Percentiles rank a stretch among this genome's conserved stretches.
These are phyloP conservation scores for Kandelia obovata DNA, from an alignment of 345 rosid species.

Conservation along the genomic window DNA sequence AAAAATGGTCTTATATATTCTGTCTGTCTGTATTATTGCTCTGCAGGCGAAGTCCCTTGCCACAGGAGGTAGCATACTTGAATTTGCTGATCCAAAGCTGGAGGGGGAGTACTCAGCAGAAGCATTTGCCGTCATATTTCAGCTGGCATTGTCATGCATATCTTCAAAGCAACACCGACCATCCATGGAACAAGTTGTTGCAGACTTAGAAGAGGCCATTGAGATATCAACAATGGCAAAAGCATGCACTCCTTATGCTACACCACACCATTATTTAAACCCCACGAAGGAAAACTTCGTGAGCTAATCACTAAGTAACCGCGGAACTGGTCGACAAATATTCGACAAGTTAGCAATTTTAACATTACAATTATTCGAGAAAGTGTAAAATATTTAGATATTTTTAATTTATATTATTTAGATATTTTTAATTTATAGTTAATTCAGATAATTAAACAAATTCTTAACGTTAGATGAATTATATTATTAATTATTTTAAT, in stretches of 20 bases:
- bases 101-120: slow-evolving; percentile 41
- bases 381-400: too few species aligned
- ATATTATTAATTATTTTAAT: too few species aligned
- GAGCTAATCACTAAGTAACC: not conserved
- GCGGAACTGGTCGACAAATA: not conserved
- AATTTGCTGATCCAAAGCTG: slow-evolving; percentile 45
- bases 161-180: slow-evolving; percentile 38
- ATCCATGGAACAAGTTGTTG: slow-evolving; percentile 38
- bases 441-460: too few species aligned
- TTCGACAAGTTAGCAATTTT: not conserved
- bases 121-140: slow-evolving; percentile 39
- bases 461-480: too few species aligned
- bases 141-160: slow-evolving; percentile 48
- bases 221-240: slow-evolving; percentile 26
- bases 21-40: slow-evolving; percentile 1
- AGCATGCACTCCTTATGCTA: slow-evolving; percentile 18
- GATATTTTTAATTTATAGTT: too few species aligned
- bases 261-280: slow-evolving; percentile 5
- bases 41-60: slow-evolving; percentile 42
- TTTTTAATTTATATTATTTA: too few species aligned
- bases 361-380: too few species aligned
- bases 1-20: not conserved
- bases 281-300: not conserved
- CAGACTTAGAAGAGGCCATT: slow-evolving; percentile 43
- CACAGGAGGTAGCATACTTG: slow-evolving; percentile 30